Percentiles rank a stretch among this genome's conserved stretches.
Evolutionary conservation across 2,329 filamentous ascomycete species (phyloP).

Genomic region (Nemania diffusa): DNA sequence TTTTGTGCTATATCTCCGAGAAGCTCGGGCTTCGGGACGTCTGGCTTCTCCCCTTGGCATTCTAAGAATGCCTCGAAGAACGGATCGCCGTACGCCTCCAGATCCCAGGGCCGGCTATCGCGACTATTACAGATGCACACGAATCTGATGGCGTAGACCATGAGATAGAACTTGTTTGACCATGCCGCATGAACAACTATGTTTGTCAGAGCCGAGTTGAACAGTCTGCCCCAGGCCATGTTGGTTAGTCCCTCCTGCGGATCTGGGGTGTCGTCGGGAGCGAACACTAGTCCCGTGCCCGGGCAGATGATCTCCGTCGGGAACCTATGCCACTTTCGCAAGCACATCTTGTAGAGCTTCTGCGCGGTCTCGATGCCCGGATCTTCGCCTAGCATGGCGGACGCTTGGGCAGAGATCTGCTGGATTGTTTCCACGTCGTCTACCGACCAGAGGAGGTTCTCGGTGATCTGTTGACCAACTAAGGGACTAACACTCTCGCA

Average conservation of each 20-base stretch:
- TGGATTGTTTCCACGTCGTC: neutral
- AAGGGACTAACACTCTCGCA: neutral
- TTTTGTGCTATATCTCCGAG: neutral
- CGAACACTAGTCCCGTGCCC: neutral
- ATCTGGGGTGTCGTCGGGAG: fast-evolving
- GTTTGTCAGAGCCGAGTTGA: neutral
- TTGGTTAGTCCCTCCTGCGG: neutral
- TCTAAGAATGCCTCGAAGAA: neutral
- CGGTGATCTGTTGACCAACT: neutral
- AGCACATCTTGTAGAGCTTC: slow-evolving; percentile 1
- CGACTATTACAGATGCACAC: neutral
- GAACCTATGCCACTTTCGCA: neutral
- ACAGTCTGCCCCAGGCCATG: neutral
- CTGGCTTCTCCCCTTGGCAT: neutral
- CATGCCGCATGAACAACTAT: neutral
- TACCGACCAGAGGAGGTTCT: neutral
- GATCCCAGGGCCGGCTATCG: slow-evolving; percentile 6
- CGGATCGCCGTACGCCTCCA: neutral
- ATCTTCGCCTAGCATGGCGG: neutral
- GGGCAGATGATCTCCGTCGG: slow-evolving; percentile 8
- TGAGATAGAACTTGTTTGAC: neutral
- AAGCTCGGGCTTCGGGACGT: neutral
- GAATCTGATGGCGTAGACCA: slow-evolving; percentile 9
- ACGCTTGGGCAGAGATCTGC: neutral
- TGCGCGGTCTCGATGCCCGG: neutral